phyloP scores from a whole-genome alignment of 768 basidiomycete species.

The Phlebiopsis flavidoalba region DNA sequence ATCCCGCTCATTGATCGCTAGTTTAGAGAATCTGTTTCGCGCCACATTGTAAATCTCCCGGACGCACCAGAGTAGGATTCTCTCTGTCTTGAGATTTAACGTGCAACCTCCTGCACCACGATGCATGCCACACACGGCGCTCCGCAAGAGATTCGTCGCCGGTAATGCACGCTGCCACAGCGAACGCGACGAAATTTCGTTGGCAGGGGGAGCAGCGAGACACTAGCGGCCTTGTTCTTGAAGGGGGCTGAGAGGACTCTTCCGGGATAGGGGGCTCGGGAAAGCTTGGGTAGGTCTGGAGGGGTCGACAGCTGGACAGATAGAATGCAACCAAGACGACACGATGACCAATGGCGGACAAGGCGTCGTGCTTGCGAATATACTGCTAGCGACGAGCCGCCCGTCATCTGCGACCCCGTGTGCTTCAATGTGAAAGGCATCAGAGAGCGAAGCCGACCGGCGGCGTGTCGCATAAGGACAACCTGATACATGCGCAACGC shows the following conservation, averaged over 20 bases:
- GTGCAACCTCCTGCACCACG: too few relatives aligned
- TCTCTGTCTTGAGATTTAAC: conserved; percentile 23
- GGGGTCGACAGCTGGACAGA: conserved; percentile 32
- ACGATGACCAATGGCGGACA: conserved; percentile 61
- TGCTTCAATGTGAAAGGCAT: conserved; percentile 16
- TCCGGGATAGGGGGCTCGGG: conserved; percentile 68
- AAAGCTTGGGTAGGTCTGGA: conserved; percentile 55
- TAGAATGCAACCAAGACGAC: conserved; percentile 45
- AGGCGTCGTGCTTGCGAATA: conserved; percentile 44
- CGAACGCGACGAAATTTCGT: conserved; percentile 84
- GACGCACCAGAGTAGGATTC: conserved; percentile 20
- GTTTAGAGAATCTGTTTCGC: conserved; percentile 28
- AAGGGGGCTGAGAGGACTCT: conserved; percentile 34
- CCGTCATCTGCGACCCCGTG: conserved; percentile 38
- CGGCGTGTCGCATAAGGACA: not conserved
- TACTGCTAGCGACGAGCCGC: conserved; percentile 40
- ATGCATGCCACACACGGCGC: conserved; percentile 36
- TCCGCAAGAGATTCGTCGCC: conserved; percentile 29
- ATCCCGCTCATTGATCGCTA: conserved; percentile 19
- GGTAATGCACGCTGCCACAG: conserved; percentile 70
- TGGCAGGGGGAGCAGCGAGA: conserved; percentile 83
- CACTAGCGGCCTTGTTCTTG: conserved; percentile 57
- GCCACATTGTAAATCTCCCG: conserved; percentile 38
- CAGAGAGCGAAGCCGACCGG: conserved; percentile 11
- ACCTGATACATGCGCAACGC: conserved; percentile 3